Conservation (phyloP, 176 grass and related monocot genomes). For the Lolium rigidum region DNA sequence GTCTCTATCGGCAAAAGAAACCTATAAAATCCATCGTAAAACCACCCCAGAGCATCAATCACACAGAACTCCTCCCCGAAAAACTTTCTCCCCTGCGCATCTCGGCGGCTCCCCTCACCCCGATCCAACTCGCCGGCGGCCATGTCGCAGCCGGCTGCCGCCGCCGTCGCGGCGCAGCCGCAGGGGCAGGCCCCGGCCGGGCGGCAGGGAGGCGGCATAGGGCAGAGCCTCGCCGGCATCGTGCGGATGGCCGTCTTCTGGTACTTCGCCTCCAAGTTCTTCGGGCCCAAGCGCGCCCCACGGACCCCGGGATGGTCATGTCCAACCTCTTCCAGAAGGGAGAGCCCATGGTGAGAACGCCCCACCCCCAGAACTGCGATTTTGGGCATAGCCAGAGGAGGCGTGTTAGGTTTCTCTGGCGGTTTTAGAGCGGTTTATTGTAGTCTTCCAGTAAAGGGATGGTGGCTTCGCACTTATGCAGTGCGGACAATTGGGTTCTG, state of each 20-base stretch:
- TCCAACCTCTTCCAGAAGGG: slow-evolving; percentile 93
- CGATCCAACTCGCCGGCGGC: slow-evolving; percentile 59
- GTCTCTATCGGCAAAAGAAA: neutral
- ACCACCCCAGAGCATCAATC: neutral
- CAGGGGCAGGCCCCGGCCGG: slow-evolving; percentile 40
- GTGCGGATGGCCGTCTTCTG: slow-evolving; percentile 95
- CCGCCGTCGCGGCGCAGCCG: slow-evolving; percentile 46
- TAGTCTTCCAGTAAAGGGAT: neutral
- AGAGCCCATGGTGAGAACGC: slow-evolving; percentile 73
- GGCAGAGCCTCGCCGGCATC: slow-evolving; percentile 78
- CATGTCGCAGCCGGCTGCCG: slow-evolving; percentile 64
- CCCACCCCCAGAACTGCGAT: neutral
- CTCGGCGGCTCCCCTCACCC: slow-evolving; percentile 43
- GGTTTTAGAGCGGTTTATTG: neutral
- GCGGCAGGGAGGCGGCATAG: slow-evolving; percentile 62
- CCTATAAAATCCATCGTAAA: slow-evolving; percentile 31
- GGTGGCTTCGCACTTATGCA: neutral
- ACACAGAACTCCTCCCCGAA: neutral
- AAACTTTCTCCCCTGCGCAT: slow-evolving; percentile 5
- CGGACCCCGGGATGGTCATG: slow-evolving; percentile 72
- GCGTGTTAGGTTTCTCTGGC: slow-evolving; percentile 15
- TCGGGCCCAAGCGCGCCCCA: slow-evolving; percentile 73
- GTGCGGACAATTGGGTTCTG: neutral
- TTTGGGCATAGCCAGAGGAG: slow-evolving; percentile 25
- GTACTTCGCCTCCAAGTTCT: slow-evolving; percentile 98